A percentile compares a stretch with the other conserved stretches of the same genome.
phyloP scores from a whole-genome alignment of 2,329 filamentous ascomycete species.

The Calonectria pseudoreteaudii region DNA sequence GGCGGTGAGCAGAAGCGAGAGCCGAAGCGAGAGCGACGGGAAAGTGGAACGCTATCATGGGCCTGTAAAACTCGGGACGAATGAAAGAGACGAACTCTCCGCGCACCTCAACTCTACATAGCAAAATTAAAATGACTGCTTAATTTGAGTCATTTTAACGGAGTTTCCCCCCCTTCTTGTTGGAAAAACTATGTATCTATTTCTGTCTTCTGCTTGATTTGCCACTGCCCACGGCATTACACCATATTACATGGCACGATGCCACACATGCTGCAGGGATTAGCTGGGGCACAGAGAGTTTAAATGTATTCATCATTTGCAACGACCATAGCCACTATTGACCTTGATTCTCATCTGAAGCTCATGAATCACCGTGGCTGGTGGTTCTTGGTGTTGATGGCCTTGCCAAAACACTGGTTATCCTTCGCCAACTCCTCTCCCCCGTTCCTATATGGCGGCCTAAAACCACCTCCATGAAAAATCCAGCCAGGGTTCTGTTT shows the following conservation, averaged over 20 bases:
- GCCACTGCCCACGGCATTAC: neutral
- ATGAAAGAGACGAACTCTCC: neutral
- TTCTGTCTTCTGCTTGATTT: neutral
- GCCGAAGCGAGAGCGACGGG: neutral
- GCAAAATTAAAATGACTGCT: neutral
- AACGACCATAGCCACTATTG: neutral
- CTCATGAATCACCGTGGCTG: neutral
- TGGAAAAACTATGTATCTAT: neutral
- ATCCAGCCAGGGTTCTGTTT: neutral
- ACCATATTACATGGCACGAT: neutral
- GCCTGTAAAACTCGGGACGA: neutral
- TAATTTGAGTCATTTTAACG: neutral
- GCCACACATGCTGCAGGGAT: neutral
- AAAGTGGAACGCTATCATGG: neutral
- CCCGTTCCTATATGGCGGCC: neutral
- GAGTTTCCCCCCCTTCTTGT: neutral
- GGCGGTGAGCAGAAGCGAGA: neutral
- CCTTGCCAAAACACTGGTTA: neutral
- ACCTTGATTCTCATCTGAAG: neutral
- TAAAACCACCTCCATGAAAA: neutral
- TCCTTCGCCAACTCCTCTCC: neutral
- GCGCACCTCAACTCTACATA: neutral
- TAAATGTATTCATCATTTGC: neutral
- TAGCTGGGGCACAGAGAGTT: neutral
- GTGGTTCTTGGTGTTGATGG: neutral